Conservation (phyloP, 495 filamentous ascomycete genomes). For the Tuber magnatum region DNA sequence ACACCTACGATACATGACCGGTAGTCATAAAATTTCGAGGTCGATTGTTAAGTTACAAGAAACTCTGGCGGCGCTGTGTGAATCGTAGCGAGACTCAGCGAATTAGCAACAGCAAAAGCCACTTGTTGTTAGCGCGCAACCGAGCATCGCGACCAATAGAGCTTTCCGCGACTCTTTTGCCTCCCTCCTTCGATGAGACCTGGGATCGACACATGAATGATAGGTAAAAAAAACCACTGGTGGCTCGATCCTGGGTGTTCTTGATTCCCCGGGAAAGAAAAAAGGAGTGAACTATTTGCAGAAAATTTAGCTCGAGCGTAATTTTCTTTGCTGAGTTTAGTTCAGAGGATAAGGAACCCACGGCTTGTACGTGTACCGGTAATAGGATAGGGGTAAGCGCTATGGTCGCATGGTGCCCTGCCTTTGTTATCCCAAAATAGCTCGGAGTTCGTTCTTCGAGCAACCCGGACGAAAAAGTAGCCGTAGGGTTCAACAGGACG, state of each 20-base stretch:
- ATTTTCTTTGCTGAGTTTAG: not conserved
- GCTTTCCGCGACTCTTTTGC: not conserved
- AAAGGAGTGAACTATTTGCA: not conserved
- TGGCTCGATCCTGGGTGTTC: not conserved
- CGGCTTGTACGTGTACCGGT: too few relatives aligned
- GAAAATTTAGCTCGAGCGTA: not conserved
- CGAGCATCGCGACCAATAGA: not conserved
- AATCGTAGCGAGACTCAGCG: not conserved
- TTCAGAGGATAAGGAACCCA: not conserved
- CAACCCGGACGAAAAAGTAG: not conserved
- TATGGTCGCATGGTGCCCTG: not conserved
- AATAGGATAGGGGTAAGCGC: not conserved
- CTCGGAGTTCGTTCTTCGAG: not conserved
- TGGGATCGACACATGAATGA: not conserved
- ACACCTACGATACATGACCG: not conserved
- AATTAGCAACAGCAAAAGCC: not conserved
- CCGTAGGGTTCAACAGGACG: not conserved
- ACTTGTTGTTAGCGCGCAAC: not conserved
- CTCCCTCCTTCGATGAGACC: not conserved
- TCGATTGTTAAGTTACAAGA: not conserved
- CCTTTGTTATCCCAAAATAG: not conserved
- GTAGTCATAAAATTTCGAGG: not conserved
- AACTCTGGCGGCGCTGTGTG: not conserved
- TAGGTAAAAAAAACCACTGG: not conserved
- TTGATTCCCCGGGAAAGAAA: not conserved